Conservation (phyloP, 306 rosid genomes). For the Fragaria iinumae region DNA sequence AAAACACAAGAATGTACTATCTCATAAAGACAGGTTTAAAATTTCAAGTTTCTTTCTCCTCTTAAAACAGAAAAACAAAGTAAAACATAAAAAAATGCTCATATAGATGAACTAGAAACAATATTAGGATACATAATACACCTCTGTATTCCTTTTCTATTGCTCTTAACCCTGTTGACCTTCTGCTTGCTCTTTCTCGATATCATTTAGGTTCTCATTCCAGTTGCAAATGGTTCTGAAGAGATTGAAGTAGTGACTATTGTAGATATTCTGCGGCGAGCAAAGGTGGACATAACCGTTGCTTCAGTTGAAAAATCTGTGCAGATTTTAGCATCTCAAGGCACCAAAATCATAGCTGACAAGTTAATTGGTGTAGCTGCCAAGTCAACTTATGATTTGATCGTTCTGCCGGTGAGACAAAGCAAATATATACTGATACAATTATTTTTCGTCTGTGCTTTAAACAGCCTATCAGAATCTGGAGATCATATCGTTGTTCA, state of each 20-base stretch:
- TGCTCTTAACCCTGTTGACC: not conserved
- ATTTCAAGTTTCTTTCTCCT: not conserved
- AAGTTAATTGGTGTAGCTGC: slow-evolving; percentile 62
- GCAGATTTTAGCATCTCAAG: slow-evolving; percentile 58
- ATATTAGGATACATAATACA: not conserved
- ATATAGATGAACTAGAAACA: not conserved
- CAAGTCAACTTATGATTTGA: slow-evolving; percentile 65
- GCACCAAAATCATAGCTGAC: slow-evolving; percentile 86
- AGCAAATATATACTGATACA: slow-evolving; percentile 10
- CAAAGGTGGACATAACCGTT: slow-evolving; percentile 80
- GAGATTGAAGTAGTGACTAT: slow-evolving; percentile 81
- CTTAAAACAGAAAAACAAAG: not conserved
- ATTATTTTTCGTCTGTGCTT: slow-evolving; percentile 11
- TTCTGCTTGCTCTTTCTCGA: not conserved
- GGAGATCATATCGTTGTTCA: not conserved
- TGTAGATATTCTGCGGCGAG: slow-evolving; percentile 79
- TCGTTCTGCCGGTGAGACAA: slow-evolving; percentile 81
- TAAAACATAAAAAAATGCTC: not conserved
- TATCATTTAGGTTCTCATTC: slow-evolving; percentile 69
- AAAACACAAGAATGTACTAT: too few relatives aligned
- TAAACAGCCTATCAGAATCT: not conserved
- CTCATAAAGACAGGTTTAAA: not conserved
- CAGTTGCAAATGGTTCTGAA: slow-evolving; percentile 90
- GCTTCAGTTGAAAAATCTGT: slow-evolving; percentile 76
- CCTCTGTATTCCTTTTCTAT: not conserved